Evolutionary conservation across 805 yeast genomes (phyloP), one percentile per base, ranked within the genome.

Genomic region (Saccharomycopsis microspora): DNA sequence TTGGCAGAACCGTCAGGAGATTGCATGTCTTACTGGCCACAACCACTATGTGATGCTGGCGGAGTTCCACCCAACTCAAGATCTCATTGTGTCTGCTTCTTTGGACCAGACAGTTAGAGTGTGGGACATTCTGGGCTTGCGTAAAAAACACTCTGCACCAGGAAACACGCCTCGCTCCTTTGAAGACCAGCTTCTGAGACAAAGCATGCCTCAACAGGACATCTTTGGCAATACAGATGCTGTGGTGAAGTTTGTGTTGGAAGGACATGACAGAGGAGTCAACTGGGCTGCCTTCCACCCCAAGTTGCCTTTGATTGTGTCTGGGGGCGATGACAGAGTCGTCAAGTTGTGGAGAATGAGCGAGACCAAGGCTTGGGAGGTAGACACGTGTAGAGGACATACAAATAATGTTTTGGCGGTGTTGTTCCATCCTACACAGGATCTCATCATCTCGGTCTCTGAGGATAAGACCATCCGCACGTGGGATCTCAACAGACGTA

Each of bases 281-380:
- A 90, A 93, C 63, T 93, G 95, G 95, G 97, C 97, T 27, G 72
- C 95, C 8, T 94, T 94, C 78, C 99, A 93, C 64, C 98, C 98
- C 42, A 87, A 90, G 29, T 73, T 88, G 62, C 97, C 97, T 9
- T 73, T 93, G 56, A 88, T 93, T 61, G 95, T 89, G 19, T 86
- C 96, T 11, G 95, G 90, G 58, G 94, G 94, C 64, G 99, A 93
- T 64, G 99, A 93, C 63, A 78, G 97, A 56, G 81, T 90, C 55
- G 86, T 93, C 49, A 90, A 90, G 65, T 71, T 94, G 55, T 93
- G 98, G 98, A 78, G 97, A 67, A 87, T 88, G 96, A 81, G 88
- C 59, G 96, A 93, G 56, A 80, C 95, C 36, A 87, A 89, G 67
- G 98, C 98, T 29, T 93, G 97, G 97, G 98, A 94, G 65, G 95